These are phyloP conservation scores for Cudoniella acicularis DNA, from an alignment of 495 filamentous ascomycete species.

Conservation along the genomic window DNA sequence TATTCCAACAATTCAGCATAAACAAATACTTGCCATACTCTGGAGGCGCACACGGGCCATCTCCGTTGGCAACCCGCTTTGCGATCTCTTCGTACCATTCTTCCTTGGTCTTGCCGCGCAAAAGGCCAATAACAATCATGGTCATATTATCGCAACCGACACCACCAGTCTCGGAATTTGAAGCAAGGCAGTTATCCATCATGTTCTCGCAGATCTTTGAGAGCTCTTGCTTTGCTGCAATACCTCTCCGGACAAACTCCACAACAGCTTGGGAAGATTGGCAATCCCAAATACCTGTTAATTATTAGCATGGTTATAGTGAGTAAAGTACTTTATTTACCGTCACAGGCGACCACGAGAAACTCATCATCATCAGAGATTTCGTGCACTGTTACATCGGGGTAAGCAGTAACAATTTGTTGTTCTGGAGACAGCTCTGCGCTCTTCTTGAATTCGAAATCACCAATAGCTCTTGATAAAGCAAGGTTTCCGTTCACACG, in stretches of 20 bases:
- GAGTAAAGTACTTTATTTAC: slow-evolving; percentile 48
- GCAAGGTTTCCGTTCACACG: slow-evolving; percentile 98
- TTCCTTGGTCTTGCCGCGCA: slow-evolving; percentile 88
- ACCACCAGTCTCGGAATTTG: slow-evolving; percentile 95
- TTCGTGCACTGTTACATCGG: slow-evolving; percentile 88
- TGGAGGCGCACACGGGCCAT: slow-evolving; percentile 96
- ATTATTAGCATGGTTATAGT: background rate
- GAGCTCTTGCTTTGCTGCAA: slow-evolving; percentile 91
- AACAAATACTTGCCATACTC: slow-evolving; percentile 85
- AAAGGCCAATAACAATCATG: slow-evolving; percentile 85
- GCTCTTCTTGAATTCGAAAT: slow-evolving; percentile 99
- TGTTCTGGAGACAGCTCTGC: slow-evolving; percentile 92
- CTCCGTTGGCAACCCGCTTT: slow-evolving; percentile 90
- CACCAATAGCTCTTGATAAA: slow-evolving; percentile 94
- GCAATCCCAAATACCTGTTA: slow-evolving; percentile 95
- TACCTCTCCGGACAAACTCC: slow-evolving; percentile 93
- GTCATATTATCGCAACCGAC: slow-evolving; percentile 99
- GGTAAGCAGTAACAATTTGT: slow-evolving; percentile 96
- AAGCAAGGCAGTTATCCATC: slow-evolving; percentile 99
- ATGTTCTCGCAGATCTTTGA: slow-evolving; percentile 97
- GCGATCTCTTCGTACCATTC: slow-evolving; percentile 97
- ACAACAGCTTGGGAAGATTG: slow-evolving; percentile 96
- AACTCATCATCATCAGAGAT: slow-evolving; percentile 94
- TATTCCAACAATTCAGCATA: slow-evolving; percentile 25
- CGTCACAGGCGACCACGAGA: slow-evolving; percentile 93